phyloP scores from a whole-genome alignment of 2,329 filamentous ascomycete genomes.

The Amauroascus niger region DNA sequence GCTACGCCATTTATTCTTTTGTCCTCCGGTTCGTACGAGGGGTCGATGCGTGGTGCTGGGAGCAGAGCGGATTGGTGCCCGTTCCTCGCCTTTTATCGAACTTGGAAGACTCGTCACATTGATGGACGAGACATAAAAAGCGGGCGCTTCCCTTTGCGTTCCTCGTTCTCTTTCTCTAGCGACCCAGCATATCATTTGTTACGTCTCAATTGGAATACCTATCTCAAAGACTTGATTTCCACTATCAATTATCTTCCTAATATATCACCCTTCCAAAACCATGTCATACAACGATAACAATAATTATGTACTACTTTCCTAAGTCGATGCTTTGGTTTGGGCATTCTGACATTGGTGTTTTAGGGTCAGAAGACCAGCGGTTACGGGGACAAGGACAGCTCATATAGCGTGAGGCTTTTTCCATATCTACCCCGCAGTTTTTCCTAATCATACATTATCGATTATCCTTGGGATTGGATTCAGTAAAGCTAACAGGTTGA shows the following conservation, averaged over 20 bases:
- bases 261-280: not conserved
- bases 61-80: slow-evolving; percentile 8
- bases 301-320: slow-evolving; percentile 7
- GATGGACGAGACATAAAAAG: slow-evolving; percentile 4
- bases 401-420: slow-evolving; percentile 1
- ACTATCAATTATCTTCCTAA: not conserved
- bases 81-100: not conserved
- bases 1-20: slow-evolving; percentile 1
- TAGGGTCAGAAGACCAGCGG: slow-evolving; percentile 7
- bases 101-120: not conserved
- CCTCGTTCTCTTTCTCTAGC: not conserved
- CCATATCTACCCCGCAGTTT: not conserved
- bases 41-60: not conserved
- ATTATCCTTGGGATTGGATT: not conserved
- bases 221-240: not conserved
- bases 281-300: slow-evolving; percentile 14
- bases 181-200: not conserved
- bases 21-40: not conserved
- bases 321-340: not conserved
- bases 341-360: not conserved
- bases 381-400: slow-evolving; percentile 3
- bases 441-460: not conserved
- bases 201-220: not conserved
- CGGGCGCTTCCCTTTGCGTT: not conserved
- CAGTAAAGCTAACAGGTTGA: not conserved